Base-by-base conservation (phyloP, 257 asterid species). In the Primulina tabacum region DNA sequence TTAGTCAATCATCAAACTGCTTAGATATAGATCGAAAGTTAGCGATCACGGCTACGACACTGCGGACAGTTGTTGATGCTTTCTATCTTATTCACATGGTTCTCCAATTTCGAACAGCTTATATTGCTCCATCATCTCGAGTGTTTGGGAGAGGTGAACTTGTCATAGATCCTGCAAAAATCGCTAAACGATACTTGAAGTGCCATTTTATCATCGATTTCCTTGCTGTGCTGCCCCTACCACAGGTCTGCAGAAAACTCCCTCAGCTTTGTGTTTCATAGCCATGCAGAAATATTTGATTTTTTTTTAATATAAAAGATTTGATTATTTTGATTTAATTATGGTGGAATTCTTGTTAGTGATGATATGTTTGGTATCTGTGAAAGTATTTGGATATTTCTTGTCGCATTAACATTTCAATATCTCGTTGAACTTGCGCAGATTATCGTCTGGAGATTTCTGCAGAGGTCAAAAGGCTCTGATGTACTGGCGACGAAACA, bases 121-220 rank as follows among this genome's bases (percentile, higher is more conserved):
- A 82, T 77, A 88, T 94, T 64, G 97, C 99, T 35, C 99, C 99
- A n/a, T 91, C 97, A 55, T 94, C 99, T 69, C 88, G 99, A 75
- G 99, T 94, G 68, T 94, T 94, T 85, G 99, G 99, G 64, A 81
- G 98, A 68, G 99, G 98, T 65, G 99, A 94, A 88, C 99, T 94
- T 76, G 99, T 94, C 14, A 91, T 94, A 70, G 95, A 91, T 85
- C 92, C 93, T 68, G 91, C 82, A 52, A 84, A 91, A 82, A 94
- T 94, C 69, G 99, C 98, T 37, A 91, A 94, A 78, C 83, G 97
- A 80, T 94, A 94, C 87, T 64, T 94, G 93, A 82, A 88, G 80
- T 83, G 71, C 84, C 81, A 94, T 60, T 94, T 94, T 66, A 84
- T 94, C 76, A 79, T 94, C 58, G 99, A 94, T 85, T 84, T 94